Evolutionary conservation across 306 rosid genomes (phyloP), one percentile per base, ranked within the genome.

Genomic region (Inga leiocalycina): DNA sequence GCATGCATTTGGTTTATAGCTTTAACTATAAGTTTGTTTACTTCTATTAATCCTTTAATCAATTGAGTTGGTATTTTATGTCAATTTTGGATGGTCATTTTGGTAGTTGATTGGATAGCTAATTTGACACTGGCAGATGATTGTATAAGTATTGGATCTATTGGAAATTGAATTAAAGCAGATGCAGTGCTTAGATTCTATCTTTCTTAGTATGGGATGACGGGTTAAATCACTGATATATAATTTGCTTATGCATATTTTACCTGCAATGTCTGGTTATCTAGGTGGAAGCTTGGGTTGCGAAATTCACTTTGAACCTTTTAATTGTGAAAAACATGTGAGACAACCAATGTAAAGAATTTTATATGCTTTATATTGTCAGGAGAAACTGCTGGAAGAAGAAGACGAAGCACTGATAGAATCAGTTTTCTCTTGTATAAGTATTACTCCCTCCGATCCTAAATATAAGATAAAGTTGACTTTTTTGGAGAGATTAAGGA

Each of bases 361-460:
- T 32, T 32, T 32, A 32, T 32, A 32, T 49, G 54, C 13, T 49
- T 49, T 49, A 48, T 49, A 49, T 49, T 4, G 12, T 49, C 54
- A 95, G 96, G 94, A 91, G 85, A 88, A 89, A 84, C 90, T 83
- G 77, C 71, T 93, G 39, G 99, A 93, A 81, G 96, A 93, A 82
- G 97, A 92, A 84, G 99, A 95, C 83, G 98, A 95, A 89, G 94
- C 93, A 3, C 64, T 91, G 74, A 80, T 95, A 84, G 93, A 87
- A 80, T 89, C 99, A 46, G 79, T 93, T 41, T 82, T 94, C 72
- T 91, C 88, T 59, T 78, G 85, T 49, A 98, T 93, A 75, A 85
- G 93, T 88, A 68, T 65, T 83, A 6, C 27, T 27, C 0, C 27
- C 27, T 27, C 27, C 27, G 27, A 27, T 27, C 27, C 27, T 27